Percentiles rank a stretch among this genome's conserved stretches.
phyloP scores from a whole-genome alignment of 176 grass and related monocot species.

The Avena atlantica region DNA sequence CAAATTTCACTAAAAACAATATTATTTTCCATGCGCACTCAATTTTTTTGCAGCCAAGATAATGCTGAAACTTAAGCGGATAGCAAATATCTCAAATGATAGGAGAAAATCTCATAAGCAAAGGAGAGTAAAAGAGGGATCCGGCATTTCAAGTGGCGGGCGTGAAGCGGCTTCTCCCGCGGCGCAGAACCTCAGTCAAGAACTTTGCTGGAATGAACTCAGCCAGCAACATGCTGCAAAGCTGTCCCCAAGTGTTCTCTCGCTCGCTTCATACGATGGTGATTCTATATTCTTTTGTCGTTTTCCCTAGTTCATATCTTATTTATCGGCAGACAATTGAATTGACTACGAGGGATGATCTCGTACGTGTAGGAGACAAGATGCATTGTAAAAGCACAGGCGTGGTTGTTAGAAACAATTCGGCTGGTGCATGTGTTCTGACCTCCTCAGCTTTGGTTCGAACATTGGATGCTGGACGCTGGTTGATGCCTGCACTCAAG shows the following conservation, averaged over 20 bases:
- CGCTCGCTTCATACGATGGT: conserved; percentile 29
- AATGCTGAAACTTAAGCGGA: neutral
- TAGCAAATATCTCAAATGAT: neutral
- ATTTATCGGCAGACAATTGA: neutral
- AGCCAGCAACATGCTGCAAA: conserved; percentile 13
- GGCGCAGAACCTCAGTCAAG: neutral
- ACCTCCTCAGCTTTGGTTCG: conserved; percentile 1
- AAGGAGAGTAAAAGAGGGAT: neutral
- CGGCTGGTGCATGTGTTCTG: neutral
- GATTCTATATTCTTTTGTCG: neutral
- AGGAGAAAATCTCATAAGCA: neutral
- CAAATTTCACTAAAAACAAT: too few relatives aligned
- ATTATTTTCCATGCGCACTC: too few relatives aligned
- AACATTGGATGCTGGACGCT: neutral
- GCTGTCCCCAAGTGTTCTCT: neutral
- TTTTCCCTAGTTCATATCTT: neutral
- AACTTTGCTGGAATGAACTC: neutral
- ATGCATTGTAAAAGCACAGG: conserved; percentile 8
- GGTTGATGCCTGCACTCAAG: neutral
- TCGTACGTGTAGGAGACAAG: conserved; percentile 3
- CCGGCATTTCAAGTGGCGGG: neutral
- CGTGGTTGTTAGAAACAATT: neutral
- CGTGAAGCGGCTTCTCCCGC: neutral
- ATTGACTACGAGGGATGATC: neutral
- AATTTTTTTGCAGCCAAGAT: neutral